These are phyloP conservation scores for Heliosperma pusillum DNA, from an alignment of 148 eudicot genomes.

Conservation along the genomic window DNA sequence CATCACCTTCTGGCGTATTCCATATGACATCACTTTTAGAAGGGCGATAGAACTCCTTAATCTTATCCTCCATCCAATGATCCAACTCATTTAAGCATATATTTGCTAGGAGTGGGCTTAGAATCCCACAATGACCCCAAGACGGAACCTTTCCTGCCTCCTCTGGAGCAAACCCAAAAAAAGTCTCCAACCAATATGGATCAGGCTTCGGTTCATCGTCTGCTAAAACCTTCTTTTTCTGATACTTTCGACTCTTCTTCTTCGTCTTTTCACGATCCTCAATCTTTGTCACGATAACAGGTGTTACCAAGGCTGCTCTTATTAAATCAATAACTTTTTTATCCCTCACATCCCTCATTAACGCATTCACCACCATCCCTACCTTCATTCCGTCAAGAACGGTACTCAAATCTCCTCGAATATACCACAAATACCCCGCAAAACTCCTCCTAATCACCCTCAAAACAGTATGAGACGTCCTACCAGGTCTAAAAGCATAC, in stretches of 20 bases:
- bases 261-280: slow-evolving; percentile 54
- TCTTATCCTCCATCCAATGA: slow-evolving; percentile 85
- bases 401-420: slow-evolving; percentile 87
- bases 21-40: slow-evolving; percentile 91
- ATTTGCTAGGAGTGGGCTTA: slow-evolving; percentile 77
- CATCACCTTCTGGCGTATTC: slow-evolving; percentile 83
- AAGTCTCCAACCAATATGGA: slow-evolving; percentile 81
- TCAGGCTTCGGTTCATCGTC: slow-evolving; percentile 97
- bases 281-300: slow-evolving; percentile 55
- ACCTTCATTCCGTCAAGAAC: slow-evolving; percentile 90
- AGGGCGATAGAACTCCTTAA: slow-evolving; percentile 70
- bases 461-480: slow-evolving; percentile 77
- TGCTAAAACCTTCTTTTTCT: slow-evolving; percentile 81
- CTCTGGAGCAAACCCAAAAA: slow-evolving; percentile 94
- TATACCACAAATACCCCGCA: slow-evolving; percentile 92
- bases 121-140: slow-evolving; percentile 96
- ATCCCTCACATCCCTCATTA: slow-evolving; percentile 90
- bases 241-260: slow-evolving; percentile 70
- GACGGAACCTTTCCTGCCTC: slow-evolving; percentile 78
- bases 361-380: slow-evolving; percentile 72
- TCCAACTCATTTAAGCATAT: slow-evolving; percentile 80
- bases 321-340: slow-evolving; percentile 88
- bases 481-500: slow-evolving; percentile 90
- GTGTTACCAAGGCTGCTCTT: slow-evolving; percentile 66
- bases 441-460: slow-evolving; percentile 81